phyloP scores from a whole-genome alignment of 352 stramenopile species.

The Phytopythium ostracodes region DNA sequence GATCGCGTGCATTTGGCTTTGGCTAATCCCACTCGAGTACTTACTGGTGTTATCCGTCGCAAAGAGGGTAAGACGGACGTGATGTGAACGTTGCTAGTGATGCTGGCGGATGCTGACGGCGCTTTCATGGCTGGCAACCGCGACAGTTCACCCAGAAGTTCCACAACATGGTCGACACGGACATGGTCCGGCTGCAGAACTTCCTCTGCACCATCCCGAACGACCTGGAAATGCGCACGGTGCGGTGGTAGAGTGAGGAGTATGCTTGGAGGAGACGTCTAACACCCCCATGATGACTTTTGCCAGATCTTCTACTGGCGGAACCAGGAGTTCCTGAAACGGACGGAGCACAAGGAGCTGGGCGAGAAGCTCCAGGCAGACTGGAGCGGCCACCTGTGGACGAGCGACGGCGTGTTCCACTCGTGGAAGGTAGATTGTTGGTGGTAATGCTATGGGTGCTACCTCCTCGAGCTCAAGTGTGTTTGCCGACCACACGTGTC shows the following conservation, averaged over 20 bases:
- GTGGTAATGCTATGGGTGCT: background rate
- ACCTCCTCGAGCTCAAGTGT: background rate
- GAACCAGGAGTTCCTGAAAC: conserved; percentile 29
- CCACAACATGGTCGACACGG: conserved; percentile 21
- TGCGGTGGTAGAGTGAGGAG: no score
- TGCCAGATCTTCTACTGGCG: conserved; percentile 25
- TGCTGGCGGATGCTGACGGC: background rate
- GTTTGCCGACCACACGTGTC: no score
- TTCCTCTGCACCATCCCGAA: conserved; percentile 29
- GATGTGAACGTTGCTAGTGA: background rate
- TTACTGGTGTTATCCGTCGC: conserved; percentile 21
- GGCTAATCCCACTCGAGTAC: conserved; percentile 21
- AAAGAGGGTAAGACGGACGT: conserved; percentile 17
- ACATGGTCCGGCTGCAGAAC: conserved; percentile 26
- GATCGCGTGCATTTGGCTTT: conserved; percentile 13
- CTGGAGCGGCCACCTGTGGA: conserved; percentile 26
- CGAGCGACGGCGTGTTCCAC: conserved; percentile 20
- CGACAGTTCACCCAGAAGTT: conserved; percentile 32
- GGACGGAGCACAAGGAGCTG: conserved; percentile 25
- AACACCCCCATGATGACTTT: background rate
- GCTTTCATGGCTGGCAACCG: background rate
- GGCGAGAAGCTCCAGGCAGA: conserved; percentile 30
- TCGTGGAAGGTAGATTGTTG: conserved; percentile 17
- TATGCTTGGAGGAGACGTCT: background rate
- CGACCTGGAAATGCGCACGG: conserved; percentile 29